Percentiles rank a stretch among this genome's conserved stretches.
phyloP scores from a whole-genome alignment of 2,329 filamentous ascomycete species.

The Fusarium buharicum region DNA sequence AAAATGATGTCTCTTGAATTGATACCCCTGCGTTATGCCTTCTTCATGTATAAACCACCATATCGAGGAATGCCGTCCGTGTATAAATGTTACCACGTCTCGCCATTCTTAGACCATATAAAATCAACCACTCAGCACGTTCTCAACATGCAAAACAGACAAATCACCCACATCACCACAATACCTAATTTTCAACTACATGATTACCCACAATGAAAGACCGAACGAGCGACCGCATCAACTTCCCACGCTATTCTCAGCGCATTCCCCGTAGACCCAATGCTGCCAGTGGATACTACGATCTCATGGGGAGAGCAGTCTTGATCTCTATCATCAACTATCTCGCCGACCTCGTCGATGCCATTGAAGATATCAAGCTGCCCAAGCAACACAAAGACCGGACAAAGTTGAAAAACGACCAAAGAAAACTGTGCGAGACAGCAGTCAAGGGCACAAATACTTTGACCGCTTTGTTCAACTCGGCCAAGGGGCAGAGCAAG shows the following conservation, averaged over 20 bases:
- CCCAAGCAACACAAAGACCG: slow-evolving; percentile 27
- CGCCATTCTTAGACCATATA: slow-evolving; percentile 14
- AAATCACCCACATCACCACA: not conserved
- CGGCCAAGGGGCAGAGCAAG: slow-evolving; percentile 30
- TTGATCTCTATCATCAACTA: slow-evolving; percentile 36
- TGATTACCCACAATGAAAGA: slow-evolving; percentile 28
- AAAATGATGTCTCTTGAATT: slow-evolving; percentile 22
- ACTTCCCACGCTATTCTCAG: slow-evolving; percentile 32
- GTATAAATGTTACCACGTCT: not conserved
- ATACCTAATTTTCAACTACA: slow-evolving; percentile 8
- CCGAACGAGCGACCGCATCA: slow-evolving; percentile 31
- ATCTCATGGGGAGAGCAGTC: slow-evolving; percentile 31
- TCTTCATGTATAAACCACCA: slow-evolving; percentile 34
- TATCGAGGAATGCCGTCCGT: slow-evolving; percentile 10
- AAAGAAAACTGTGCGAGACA: slow-evolving; percentile 28
- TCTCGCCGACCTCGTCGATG: slow-evolving; percentile 32
- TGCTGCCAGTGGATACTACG: slow-evolving; percentile 25
- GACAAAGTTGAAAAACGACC: slow-evolving; percentile 24
- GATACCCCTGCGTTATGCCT: slow-evolving; percentile 13
- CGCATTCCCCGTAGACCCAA: slow-evolving; percentile 28
- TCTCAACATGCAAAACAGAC: not conserved
- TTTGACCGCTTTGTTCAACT: slow-evolving; percentile 30
- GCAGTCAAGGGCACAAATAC: slow-evolving; percentile 29
- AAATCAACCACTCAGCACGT: slow-evolving; percentile 1
- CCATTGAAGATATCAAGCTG: slow-evolving; percentile 31